Evolutionary conservation across 169 alveolate genomes (phyloP).

Genomic region (Cystoisospora suis): DNA sequence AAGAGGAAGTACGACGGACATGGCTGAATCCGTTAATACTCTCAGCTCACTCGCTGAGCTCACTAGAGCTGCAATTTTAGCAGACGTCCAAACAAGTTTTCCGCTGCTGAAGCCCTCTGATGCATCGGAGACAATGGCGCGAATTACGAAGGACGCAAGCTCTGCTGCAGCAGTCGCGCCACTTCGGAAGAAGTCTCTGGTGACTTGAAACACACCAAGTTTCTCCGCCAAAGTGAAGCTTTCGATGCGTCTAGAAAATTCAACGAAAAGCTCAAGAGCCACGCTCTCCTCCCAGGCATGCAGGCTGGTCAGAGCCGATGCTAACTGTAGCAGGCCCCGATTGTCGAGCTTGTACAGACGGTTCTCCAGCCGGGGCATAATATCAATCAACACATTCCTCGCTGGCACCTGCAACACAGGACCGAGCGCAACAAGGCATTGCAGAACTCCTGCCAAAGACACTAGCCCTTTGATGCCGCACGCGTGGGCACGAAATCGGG

Average conservation of each 20-base stretch:
- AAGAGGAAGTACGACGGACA: not conserved
- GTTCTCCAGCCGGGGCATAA: not conserved
- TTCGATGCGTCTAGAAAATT: not conserved
- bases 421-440: not conserved
- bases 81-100: no score
- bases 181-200: not conserved
- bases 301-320: not conserved
- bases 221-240: not conserved
- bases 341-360: slow-evolving; percentile 7
- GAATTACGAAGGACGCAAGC: not conserved
- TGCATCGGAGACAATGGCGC: not conserved
- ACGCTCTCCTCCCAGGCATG: not conserved
- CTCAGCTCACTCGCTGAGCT: slow-evolving; percentile 6
- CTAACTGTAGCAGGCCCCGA: not conserved
- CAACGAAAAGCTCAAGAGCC: not conserved
- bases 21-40: not conserved
- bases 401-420: not conserved
- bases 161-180: not conserved
- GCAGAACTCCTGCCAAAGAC: not conserved
- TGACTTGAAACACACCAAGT: not conserved
- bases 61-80: no score
- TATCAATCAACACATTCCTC: not conserved
- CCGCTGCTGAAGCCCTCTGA: no score
- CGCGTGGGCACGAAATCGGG: slow-evolving; percentile 1
- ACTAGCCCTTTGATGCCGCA: not conserved